Conservation (phyloP, 768 basidiomycete species). For the Imleria badia region DNA sequence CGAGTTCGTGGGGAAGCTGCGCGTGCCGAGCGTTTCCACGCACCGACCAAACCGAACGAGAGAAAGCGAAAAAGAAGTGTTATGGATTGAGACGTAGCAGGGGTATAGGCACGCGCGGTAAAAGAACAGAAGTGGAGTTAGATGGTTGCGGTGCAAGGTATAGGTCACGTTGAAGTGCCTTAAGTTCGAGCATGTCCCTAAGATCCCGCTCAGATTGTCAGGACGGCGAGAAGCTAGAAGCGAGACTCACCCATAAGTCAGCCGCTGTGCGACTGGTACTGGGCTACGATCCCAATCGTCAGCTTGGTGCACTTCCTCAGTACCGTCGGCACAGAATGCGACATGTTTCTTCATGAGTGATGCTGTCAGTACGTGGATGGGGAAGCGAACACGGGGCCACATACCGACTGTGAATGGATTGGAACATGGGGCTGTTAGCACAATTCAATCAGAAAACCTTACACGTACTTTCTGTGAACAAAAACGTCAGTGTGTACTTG, state of each 20-base stretch:
- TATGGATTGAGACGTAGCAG: slow-evolving; percentile 54
- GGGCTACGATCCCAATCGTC: slow-evolving; percentile 84
- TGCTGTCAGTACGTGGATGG: not conserved
- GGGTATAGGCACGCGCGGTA: slow-evolving; percentile 58
- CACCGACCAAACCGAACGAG: not conserved
- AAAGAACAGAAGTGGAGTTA: slow-evolving; percentile 42
- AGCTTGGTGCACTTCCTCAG: slow-evolving; percentile 60
- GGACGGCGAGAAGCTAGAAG: not conserved
- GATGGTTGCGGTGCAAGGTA: slow-evolving; percentile 56
- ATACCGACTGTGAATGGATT: slow-evolving; percentile 10
- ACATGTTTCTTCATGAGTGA: slow-evolving; percentile 48
- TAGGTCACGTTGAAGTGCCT: slow-evolving; percentile 64
- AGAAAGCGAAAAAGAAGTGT: not conserved
- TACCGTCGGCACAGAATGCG: slow-evolving; percentile 53
- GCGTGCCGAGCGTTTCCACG: not conserved
- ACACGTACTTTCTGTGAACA: slow-evolving; percentile 20
- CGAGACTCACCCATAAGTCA: slow-evolving; percentile 67
- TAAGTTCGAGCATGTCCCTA: slow-evolving; percentile 67
- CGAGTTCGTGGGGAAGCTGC: not conserved
- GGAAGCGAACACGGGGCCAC: not conserved
- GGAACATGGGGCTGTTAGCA: not conserved
- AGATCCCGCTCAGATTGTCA: not conserved
- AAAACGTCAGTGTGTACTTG: not conserved
- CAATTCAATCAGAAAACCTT: not conserved
- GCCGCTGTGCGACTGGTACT: slow-evolving; percentile 55